Evolutionary conservation across 768 basidiomycete species (phyloP).

Genomic region (Cystofilobasidium capitatum): DNA sequence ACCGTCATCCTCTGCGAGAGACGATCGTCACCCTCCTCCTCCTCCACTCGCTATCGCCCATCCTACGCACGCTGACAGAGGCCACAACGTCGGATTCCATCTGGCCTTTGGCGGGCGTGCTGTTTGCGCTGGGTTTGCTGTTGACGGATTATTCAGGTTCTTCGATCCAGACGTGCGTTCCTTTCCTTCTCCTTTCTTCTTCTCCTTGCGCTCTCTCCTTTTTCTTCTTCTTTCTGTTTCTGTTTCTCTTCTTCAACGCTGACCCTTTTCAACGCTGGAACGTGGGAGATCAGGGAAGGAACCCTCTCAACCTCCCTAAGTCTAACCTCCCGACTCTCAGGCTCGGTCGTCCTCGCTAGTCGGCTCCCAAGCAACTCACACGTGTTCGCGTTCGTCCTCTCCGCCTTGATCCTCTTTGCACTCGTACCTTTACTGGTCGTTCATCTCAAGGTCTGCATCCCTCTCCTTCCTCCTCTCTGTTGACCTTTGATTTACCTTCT

Average conservation of each 20-base stretch:
- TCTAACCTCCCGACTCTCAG: conserved; percentile 67
- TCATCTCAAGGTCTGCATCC: conserved; percentile 39
- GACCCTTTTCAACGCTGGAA: conserved; percentile 80
- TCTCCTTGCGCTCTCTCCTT: background rate
- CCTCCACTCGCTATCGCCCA: conserved; percentile 80
- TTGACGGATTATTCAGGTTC: conserved; percentile 56
- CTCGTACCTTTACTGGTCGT: conserved; percentile 69
- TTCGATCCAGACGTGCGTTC: background rate
- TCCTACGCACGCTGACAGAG: conserved; percentile 80
- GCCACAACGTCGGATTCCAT: conserved; percentile 95
- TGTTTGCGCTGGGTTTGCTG: conserved; percentile 71
- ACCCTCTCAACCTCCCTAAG: conserved; percentile 40
- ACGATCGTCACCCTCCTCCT: conserved; percentile 78
- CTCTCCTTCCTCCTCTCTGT: background rate
- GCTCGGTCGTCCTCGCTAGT: conserved; percentile 85
- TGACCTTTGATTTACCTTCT: no score
- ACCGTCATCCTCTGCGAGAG: conserved; percentile 64
- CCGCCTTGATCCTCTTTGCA: conserved; percentile 74
- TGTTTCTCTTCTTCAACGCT: conserved; percentile 40
- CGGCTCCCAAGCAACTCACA: conserved; percentile 70
- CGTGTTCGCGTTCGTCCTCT: conserved; percentile 79
- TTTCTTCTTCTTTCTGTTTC: background rate
- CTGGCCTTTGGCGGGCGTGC: conserved; percentile 80
- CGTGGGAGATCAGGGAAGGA: conserved; percentile 64
- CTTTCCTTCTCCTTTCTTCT: no score